Conservation (phyloP, 2,329 filamentous ascomycete species). For the Fusarium sp. region DNA sequence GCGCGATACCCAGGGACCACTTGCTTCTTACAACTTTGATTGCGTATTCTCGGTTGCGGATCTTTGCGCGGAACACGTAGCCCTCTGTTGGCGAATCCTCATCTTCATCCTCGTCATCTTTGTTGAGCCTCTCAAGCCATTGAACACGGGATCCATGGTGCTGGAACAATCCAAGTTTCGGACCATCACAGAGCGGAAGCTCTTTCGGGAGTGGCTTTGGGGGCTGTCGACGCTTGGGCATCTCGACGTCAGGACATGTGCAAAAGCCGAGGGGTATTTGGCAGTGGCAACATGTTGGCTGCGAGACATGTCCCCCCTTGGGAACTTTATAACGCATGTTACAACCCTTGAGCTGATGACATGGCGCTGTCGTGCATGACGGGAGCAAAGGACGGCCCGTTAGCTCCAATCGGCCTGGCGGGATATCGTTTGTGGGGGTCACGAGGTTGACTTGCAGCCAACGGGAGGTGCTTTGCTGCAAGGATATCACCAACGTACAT, state of each 20-base stretch:
- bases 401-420: neutral
- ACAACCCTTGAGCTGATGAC: neutral
- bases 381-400: neutral
- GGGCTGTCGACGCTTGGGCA: neutral
- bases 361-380: neutral
- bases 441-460: neutral
- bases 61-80: neutral
- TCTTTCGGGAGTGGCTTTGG: neutral
- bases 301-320: neutral
- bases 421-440: neutral
- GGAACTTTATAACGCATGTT: neutral
- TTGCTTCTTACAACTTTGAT: neutral
- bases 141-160: neutral
- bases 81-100: neutral
- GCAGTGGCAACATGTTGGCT: neutral
- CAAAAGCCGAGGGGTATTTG: neutral
- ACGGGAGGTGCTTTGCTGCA: neutral
- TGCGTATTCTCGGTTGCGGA: neutral
- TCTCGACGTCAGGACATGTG: neutral
- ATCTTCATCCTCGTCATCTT: neutral
- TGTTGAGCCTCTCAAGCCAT: neutral
- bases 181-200: neutral
- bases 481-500: neutral
- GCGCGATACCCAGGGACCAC: neutral
- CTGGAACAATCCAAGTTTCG: neutral